phyloP scores from a whole-genome alignment of 2,329 filamentous ascomycete species.

The Penicillium concentricum region DNA sequence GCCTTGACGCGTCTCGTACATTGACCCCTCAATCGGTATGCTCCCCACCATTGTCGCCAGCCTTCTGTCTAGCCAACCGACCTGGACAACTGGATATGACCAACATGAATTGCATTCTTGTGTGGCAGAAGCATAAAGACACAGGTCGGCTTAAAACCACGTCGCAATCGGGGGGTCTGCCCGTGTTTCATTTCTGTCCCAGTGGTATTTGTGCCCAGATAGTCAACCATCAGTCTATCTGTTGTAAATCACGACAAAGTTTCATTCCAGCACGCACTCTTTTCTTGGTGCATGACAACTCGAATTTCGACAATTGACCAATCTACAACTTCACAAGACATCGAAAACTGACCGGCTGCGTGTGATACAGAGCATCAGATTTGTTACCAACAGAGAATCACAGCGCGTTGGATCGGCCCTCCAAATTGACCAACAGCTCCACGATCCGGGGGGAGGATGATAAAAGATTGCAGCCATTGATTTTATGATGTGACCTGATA shows the following conservation, averaged over 20 bases:
- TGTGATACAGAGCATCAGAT: background rate
- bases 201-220: constrained; percentile 9
- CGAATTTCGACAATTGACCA: background rate
- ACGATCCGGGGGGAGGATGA: background rate
- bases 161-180: background rate
- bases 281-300: background rate
- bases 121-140: background rate
- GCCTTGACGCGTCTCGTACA: constrained; percentile 5
- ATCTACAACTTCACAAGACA: background rate
- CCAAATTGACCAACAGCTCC: background rate
- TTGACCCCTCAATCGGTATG: constrained; percentile 6
- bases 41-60: background rate
- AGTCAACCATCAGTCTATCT: constrained; percentile 10
- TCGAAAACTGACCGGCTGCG: background rate
- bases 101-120: background rate
- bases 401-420: background rate
- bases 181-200: constrained; percentile 1
- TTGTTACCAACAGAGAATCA: background rate
- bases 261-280: background rate
- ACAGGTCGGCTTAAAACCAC: background rate
- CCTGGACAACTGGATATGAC: background rate
- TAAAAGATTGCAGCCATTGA: background rate
- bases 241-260: constrained; percentile 14
- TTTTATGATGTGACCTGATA: constrained; percentile 5
- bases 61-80: background rate